Evolutionary conservation across 2,329 filamentous ascomycete species (phyloP), one percentile per base, ranked within the genome.

Genomic region (Trichoderma oligosporum): DNA sequence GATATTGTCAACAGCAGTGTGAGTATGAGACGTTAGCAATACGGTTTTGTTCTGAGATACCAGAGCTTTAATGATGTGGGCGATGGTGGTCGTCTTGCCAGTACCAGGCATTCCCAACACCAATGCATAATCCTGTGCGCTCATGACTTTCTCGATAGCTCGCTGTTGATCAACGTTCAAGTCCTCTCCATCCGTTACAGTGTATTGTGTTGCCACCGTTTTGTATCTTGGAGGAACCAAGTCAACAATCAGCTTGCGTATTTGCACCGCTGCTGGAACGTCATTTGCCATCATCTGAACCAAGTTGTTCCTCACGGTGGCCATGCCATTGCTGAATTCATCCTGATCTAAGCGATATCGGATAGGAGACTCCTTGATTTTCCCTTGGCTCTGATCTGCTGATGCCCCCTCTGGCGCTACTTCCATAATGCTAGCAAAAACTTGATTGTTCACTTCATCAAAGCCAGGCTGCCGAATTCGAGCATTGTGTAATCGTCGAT

Each of bases 21-120:
- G 94, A 0, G 94, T 99, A 70, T 97, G 97, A 0, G 92, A 97
- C 0, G 94, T 95, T 38, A 99, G 77, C 6, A 99, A 77, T 12
- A 99, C 91, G 56, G 89, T 96, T 74, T 97, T 97, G 9, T 91
- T 88, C 70, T 96, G 89, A 0, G 87, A 85, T 4, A 94, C 87
- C 27, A 99, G 78, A 1, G 93, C 90, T 42, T 90, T 86, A 66
- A 99, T 97, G 64, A 99, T 97, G 69, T 97, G 92, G 4, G 93
- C 91, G 67, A 99, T 97, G 0, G 94, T 99, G 0, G 94, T 99
- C 2, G 94, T 99, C 73, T 99, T 99, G 58, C 94, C 94, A 0
- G 94, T 99, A 7, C 94, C 94, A 1, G 94, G 94, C 94, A 99
- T 99, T 25, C 94, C 94, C 18, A 99, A 82, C 11, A 99, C 92